Percentiles rank a stretch among this genome's conserved stretches.
Evolutionary conservation across 2,329 filamentous ascomycete genomes (phyloP).

Genomic region (Emmonsiellopsis sp.): DNA sequence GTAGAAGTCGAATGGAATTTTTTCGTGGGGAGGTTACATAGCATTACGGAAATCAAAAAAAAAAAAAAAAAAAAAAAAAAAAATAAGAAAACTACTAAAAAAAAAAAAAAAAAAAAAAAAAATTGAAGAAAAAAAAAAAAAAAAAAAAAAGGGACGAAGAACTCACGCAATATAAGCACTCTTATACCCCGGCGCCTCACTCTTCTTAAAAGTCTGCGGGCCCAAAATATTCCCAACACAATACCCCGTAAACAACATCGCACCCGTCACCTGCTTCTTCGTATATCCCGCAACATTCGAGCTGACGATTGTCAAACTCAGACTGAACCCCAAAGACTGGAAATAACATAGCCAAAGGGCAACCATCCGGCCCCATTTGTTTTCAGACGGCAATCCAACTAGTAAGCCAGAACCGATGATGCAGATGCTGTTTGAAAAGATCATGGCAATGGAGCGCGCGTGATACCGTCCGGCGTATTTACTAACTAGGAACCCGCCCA

Average conservation of each 20-base stretch:
- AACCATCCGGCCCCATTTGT: slow-evolving; percentile 51
- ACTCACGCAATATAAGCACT: background rate
- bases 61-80: no score
- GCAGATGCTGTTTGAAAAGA: slow-evolving; percentile 46
- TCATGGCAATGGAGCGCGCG: slow-evolving; percentile 47
- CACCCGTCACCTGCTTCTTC: slow-evolving; percentile 46
- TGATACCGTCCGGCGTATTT: slow-evolving; percentile 39
- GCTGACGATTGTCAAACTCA: slow-evolving; percentile 46
- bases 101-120: background rate
- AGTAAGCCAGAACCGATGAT: slow-evolving; percentile 46
- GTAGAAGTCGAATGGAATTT: no score
- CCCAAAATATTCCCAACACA: slow-evolving; percentile 49
- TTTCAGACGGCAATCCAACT: slow-evolving; percentile 41
- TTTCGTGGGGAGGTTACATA: no score
- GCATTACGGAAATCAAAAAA: no score
- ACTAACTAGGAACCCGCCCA: slow-evolving; percentile 44
- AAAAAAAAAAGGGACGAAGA: background rate
- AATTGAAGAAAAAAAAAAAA: background rate
- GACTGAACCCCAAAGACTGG: slow-evolving; percentile 45
- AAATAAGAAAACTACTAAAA: background rate
- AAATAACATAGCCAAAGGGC: slow-evolving; percentile 51
- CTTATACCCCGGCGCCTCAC: background rate
- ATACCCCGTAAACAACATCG: slow-evolving; percentile 44
- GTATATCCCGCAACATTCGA: slow-evolving; percentile 48
- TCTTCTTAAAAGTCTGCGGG: slow-evolving; percentile 44